Base-by-base conservation (phyloP, 164 flowering plant species). In the Piper longum region DNA sequence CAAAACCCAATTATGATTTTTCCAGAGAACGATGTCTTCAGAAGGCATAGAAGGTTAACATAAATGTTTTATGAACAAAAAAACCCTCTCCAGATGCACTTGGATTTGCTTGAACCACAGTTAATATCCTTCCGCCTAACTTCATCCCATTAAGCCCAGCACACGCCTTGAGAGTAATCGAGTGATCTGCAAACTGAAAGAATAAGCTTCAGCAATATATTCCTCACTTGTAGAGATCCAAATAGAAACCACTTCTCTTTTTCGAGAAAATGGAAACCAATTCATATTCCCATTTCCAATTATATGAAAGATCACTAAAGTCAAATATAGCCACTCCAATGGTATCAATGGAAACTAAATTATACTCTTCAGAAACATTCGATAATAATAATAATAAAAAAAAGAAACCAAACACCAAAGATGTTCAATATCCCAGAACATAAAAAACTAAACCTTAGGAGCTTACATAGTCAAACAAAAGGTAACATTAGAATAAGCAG, bases 81-180 rank as follows among this genome's bases (percentile, higher is more conserved):
- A 26, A 54, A 83, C 88, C 95, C 85, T 69, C 65, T 36, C 65
- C 16, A 14, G 72, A 62, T 70, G 70, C 78, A 70, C 73, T 62
- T 26, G 83, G 91, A 75, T 68, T 7, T 66, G 95, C 95, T 75
- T 78, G 91, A 68, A 88, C 80, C 2, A 72, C 99, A 65, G 90
- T 91, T 44, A 91, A 67, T n/a, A 87, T 76, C 77, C 76, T 73
- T 57, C 98, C 99, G 62, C 90, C 96, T 62, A 95, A 71, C 78
- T 78, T 95, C 90, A 95, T 83, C 62, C 99, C 99, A 79, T 84
- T 87, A 72, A 95, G 73, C 56, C 91, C 98, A 68, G 96, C 93
- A 77, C 96, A 89, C 52, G 98, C 99, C 76, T 85, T 95, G 26
- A 66, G 74, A 64, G 96, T 85, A 61, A 85, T 73, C 62, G 89